Conservation (phyloP, 495 filamentous ascomycete genomes). For the Daldinia grandis region DNA sequence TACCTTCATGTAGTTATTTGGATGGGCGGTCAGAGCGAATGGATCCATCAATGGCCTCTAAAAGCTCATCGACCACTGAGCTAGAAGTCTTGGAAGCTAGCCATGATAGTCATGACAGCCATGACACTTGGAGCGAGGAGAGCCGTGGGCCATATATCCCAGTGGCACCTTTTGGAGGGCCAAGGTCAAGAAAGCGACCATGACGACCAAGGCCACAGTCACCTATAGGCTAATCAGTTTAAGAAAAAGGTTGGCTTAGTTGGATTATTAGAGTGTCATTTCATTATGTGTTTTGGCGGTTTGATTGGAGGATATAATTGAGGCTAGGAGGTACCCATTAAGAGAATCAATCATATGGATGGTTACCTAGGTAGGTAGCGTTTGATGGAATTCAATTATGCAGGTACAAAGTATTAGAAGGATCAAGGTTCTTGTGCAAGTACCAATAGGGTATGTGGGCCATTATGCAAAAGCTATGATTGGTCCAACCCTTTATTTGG, state of each 20-base stretch:
- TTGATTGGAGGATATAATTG: not conserved
- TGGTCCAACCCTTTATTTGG: constrained; percentile 12
- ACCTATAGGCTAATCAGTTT: constrained; percentile 8
- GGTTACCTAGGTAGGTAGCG: not conserved
- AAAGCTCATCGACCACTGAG: not conserved
- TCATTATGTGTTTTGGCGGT: not conserved
- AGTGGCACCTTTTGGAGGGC: constrained; percentile 18
- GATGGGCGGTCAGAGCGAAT: constrained; percentile 12
- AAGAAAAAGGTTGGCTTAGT: constrained; percentile 4
- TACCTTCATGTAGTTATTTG: not conserved
- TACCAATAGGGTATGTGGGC: constrained; percentile 6
- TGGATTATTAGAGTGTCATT: not conserved
- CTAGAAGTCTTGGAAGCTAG: not conserved
- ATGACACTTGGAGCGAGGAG: constrained; percentile 1
- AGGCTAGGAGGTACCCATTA: no score
- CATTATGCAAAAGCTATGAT: constrained; percentile 1
- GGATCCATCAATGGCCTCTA: constrained; percentile 1
- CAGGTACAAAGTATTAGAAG: not conserved
- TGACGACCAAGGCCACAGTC: constrained; percentile 24
- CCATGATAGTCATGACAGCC: not conserved
- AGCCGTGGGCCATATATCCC: constrained; percentile 5
- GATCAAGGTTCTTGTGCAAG: not conserved
- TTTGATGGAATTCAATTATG: not conserved
- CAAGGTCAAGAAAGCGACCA: constrained; percentile 20
- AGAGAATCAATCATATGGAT: not conserved